phyloP scores from a whole-genome alignment of 352 stramenopile genomes.

The Phytophthora capsici region DNA sequence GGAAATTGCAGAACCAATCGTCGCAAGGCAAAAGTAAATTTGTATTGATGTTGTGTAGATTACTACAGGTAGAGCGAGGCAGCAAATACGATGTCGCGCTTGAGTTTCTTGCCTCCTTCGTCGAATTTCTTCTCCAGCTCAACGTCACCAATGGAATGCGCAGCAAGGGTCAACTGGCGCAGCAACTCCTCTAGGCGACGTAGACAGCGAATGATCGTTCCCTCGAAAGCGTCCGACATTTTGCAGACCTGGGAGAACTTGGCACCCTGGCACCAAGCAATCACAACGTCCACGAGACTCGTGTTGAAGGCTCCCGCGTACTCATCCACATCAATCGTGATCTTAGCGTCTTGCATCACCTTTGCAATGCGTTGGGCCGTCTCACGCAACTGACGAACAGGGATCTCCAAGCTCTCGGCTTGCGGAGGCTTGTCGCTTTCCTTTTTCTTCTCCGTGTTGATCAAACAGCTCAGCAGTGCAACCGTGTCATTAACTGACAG shows the following conservation, averaged over 20 bases:
- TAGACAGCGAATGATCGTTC: conserved; percentile 98
- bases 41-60: conserved; percentile 12
- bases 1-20: no score
- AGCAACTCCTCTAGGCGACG: conserved; percentile 98
- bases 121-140: conserved; percentile 98
- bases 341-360: conserved; percentile 92
- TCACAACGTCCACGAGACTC: conserved; percentile 98
- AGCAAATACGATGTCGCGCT: conserved; percentile 99
- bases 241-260: conserved; percentile 99
- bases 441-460: conserved; percentile 95
- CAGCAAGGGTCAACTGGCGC: conserved; percentile 95
- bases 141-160: conserved; percentile 97
- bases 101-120: conserved; percentile 96
- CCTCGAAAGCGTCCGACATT: conserved; percentile 98
- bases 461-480: conserved; percentile 96
- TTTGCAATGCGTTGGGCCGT: conserved; percentile 92
- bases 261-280: conserved; percentile 96
- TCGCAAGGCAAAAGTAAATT: conserved; percentile 5
- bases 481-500: conserved; percentile 97
- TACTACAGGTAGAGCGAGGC: conserved; percentile 97
- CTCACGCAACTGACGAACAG: conserved; percentile 95
- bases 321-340: conserved; percentile 97
- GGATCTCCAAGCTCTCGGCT: conserved; percentile 82
- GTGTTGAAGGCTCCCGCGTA: conserved; percentile 98
- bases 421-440: conserved; percentile 85